Conservation (phyloP, 1,139 yeast species). For the Hyphopichia buzzinii region DNA sequence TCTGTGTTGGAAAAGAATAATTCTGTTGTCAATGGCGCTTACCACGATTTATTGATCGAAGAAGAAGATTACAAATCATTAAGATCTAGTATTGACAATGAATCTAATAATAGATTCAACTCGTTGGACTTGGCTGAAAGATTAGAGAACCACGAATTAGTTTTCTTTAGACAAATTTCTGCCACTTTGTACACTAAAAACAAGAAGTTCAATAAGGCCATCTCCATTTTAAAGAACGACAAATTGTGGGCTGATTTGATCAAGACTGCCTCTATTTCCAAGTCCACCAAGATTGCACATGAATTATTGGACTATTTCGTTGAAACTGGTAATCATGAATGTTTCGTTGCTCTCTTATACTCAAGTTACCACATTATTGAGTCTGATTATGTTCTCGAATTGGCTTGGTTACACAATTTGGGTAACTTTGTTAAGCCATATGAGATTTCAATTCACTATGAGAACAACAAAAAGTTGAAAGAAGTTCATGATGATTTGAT, state of each 20-base stretch:
- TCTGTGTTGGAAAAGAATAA: conserved; percentile 89
- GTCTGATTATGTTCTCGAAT: conserved; percentile 81
- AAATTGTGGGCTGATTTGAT: conserved; percentile 94
- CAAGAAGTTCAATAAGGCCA: conserved; percentile 89
- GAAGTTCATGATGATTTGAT: conserved; percentile 70
- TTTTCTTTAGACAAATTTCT: conserved; percentile 94
- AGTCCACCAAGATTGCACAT: conserved; percentile 77
- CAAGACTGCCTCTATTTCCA: conserved; percentile 85
- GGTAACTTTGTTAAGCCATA: conserved; percentile 84
- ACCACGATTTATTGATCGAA: conserved; percentile 92
- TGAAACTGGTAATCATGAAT: conserved; percentile 95
- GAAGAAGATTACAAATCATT: conserved; percentile 94
- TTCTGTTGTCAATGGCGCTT: conserved; percentile 89
- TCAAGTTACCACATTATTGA: conserved; percentile 79
- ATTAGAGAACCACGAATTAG: conserved; percentile 84
- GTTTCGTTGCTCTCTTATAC: conserved; percentile 87
- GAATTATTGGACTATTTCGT: conserved; percentile 90
- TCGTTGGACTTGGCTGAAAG: conserved; percentile 90
- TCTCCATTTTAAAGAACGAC: conserved; percentile 84
- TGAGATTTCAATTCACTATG: conserved; percentile 77
- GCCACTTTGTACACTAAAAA: conserved; percentile 92
- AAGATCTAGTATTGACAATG: conserved; percentile 76
- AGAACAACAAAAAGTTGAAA: conserved; percentile 65
- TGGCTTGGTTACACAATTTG: conserved; percentile 87
- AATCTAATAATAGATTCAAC: conserved; percentile 84